phyloP scores from a whole-genome alignment of 2,329 filamentous ascomycete genomes.

The Mariannaea sp. region DNA sequence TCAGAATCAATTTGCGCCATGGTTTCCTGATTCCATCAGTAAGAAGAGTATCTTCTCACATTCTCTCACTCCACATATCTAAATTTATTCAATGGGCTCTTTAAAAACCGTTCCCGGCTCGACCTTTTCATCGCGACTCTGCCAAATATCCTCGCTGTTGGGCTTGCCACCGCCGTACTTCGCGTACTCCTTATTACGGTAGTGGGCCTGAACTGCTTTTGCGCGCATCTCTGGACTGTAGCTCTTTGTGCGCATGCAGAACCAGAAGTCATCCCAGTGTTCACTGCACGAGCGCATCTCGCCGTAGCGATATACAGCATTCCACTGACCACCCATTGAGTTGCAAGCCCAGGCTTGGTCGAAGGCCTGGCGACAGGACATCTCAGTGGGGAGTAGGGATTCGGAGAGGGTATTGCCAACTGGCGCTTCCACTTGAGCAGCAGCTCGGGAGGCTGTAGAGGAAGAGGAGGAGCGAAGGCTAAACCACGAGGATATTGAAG shows the following conservation, averaged over 20 bases:
- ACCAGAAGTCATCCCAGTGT: slow-evolving; percentile 94
- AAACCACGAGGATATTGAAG: slow-evolving; percentile 42
- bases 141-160: slow-evolving; percentile 92
- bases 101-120: slow-evolving; percentile 52
- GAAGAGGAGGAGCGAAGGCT: slow-evolving; percentile 41
- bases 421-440: slow-evolving; percentile 32
- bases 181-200: slow-evolving; percentile 66
- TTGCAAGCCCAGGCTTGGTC: slow-evolving; percentile 95
- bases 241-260: slow-evolving; percentile 86
- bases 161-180: slow-evolving; percentile 66
- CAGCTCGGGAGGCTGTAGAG: slow-evolving; percentile 27
- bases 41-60: not conserved
- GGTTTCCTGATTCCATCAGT: no score
- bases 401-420: slow-evolving; percentile 59
- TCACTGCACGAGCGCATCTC: slow-evolving; percentile 76
- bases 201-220: slow-evolving; percentile 67
- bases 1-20: no score
- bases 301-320: slow-evolving; percentile 87
- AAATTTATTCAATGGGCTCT: slow-evolving; percentile 45
- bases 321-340: slow-evolving; percentile 88
- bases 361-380: slow-evolving; percentile 90
- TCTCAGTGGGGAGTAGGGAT: slow-evolving; percentile 74
- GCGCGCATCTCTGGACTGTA: slow-evolving; percentile 64
- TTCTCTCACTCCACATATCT: not conserved
- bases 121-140: slow-evolving; percentile 68